phyloP scores from a whole-genome alignment of 1,284 basidiomycete genomes.

The Acaromyces ingoldii region DNA sequence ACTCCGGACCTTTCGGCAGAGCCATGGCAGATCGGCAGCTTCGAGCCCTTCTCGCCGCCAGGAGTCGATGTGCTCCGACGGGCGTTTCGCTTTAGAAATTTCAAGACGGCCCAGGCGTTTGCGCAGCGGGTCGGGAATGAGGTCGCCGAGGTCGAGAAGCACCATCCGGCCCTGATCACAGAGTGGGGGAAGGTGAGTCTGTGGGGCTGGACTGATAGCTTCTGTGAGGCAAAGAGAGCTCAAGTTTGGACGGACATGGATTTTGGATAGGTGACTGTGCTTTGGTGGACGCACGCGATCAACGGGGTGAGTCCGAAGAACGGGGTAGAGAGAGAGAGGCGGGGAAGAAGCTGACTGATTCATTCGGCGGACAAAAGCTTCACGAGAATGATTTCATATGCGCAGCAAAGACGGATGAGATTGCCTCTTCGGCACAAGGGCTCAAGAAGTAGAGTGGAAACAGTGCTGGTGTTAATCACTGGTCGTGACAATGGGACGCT shows the following conservation, averaged over 20 bases:
- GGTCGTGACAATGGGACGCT: too few species aligned
- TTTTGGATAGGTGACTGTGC: constrained; percentile 37
- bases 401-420: constrained; percentile 46
- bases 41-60: too few species aligned
- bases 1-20: too few species aligned
- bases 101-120: constrained; percentile 30
- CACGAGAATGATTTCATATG: constrained; percentile 49
- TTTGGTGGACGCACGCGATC: constrained; percentile 50
- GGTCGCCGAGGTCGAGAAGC: constrained; percentile 36
- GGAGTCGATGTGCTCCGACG: constrained; percentile 36
- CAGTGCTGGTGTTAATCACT: too few species aligned
- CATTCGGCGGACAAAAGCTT: constrained; percentile 19
- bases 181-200: too few species aligned
- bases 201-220: too few species aligned
- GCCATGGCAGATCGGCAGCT: too few species aligned
- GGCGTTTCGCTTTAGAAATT: constrained; percentile 43
- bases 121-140: constrained; percentile 22
- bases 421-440: constrained; percentile 30
- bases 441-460: too few species aligned
- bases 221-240: too few species aligned
- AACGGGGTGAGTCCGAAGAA: constrained; percentile 32
- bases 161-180: constrained; percentile 44
- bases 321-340: neutral
- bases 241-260: too few species aligned
- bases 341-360: neutral